Percentiles rank a stretch among this genome's conserved stretches.
Conservation (phyloP, 2,329 filamentous ascomycete species). For the Calonectria henricotiae region DNA sequence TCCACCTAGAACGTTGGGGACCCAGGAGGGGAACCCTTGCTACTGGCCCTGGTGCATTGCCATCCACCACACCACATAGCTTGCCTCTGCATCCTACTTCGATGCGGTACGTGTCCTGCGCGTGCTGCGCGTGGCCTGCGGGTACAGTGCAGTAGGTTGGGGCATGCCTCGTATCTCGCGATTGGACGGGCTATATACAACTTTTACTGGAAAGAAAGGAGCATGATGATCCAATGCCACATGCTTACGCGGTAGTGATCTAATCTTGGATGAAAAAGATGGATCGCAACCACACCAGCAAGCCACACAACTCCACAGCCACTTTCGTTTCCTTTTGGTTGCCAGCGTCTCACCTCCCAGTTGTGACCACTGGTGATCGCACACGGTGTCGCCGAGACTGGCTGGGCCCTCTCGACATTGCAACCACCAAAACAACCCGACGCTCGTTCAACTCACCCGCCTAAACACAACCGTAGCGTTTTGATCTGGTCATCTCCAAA, state of each 20-base stretch:
- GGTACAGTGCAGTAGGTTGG: slow-evolving; percentile 17
- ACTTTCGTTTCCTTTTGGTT: slow-evolving; percentile 25
- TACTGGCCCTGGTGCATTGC: slow-evolving; percentile 20
- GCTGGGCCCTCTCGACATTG: not conserved
- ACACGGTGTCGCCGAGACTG: slow-evolving; percentile 18
- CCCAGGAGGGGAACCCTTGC: slow-evolving; percentile 12
- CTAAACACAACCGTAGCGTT: slow-evolving; percentile 13
- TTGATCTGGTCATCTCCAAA: slow-evolving; percentile 6
- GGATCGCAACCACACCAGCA: slow-evolving; percentile 26
- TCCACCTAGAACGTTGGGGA: slow-evolving; percentile 10
- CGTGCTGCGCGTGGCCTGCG: slow-evolving; percentile 23
- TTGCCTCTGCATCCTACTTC: slow-evolving; percentile 11
- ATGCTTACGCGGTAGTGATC: slow-evolving; percentile 30
- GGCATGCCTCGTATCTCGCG: not conserved
- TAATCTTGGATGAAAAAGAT: slow-evolving; percentile 32
- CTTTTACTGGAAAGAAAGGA: not conserved
- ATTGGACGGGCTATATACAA: slow-evolving; percentile 1
- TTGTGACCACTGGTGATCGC: slow-evolving; percentile 1
- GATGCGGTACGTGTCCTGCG: slow-evolving; percentile 16
- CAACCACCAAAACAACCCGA: slow-evolving; percentile 10
- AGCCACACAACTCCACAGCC: slow-evolving; percentile 29
- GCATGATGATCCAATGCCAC: slow-evolving; percentile 11
- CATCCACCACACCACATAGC: slow-evolving; percentile 9
- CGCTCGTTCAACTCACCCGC: slow-evolving; percentile 6
- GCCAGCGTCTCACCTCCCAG: slow-evolving; percentile 17